Percentiles rank a stretch among this genome's conserved stretches.
These are phyloP conservation scores for Triticum monococcum DNA, from an alignment of 176 grass and related monocot genomes.

Conservation along the genomic window DNA sequence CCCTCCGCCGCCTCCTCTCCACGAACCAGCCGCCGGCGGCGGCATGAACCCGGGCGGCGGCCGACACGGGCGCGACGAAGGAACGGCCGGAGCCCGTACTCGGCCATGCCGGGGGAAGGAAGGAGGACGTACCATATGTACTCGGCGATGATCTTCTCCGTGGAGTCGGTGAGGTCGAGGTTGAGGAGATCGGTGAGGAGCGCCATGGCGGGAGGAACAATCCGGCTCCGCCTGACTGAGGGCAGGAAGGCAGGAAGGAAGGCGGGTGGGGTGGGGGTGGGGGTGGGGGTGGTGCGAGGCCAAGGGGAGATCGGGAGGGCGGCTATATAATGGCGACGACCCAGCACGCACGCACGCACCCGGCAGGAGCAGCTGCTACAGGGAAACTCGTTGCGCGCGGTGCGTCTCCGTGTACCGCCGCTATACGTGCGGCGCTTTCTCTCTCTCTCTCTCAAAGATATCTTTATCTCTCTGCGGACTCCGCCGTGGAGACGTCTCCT, in stretches of 20 bases:
- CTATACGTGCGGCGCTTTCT: neutral
- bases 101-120: too few species aligned
- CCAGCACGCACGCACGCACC: neutral
- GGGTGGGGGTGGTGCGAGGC: neutral
- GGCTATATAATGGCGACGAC: conserved; percentile 40
- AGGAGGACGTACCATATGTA: conserved; percentile 83
- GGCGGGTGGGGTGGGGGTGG: neutral
- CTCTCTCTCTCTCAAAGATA: too few species aligned
- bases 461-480: neutral
- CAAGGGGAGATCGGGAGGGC: conserved; percentile 33
- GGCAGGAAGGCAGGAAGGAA: neutral
- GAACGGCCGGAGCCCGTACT: neutral
- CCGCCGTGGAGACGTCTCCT: too few species aligned
- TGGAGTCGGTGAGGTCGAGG: conserved; percentile 67
- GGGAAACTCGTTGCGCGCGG: conserved; percentile 16
- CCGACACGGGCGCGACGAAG: neutral
- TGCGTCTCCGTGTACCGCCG: neutral
- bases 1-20: neutral
- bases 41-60: neutral
- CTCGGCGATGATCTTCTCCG: conserved; percentile 97
- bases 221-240: neutral
- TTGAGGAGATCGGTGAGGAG: conserved; percentile 94
- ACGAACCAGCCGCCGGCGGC: neutral
- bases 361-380: neutral
- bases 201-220: conserved; percentile 42